Conservation (phyloP, 257 asterid species). For the Lavandula angustifolia region DNA sequence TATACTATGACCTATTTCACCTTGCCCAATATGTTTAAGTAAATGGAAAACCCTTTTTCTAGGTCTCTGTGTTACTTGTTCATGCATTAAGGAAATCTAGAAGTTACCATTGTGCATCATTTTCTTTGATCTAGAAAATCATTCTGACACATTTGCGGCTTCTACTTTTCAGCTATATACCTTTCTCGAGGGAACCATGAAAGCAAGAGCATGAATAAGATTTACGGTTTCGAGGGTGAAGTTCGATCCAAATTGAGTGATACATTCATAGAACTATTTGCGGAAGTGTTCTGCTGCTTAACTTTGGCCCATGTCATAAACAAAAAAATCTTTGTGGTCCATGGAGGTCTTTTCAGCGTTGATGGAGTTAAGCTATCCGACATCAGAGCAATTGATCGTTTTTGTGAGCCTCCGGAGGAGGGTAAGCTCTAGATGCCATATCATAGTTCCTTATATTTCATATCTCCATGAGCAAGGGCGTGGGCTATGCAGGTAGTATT, state of each 20-base stretch:
- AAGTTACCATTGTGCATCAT: constrained; percentile 5
- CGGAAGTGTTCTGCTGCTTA: constrained; percentile 95
- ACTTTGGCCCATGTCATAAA: constrained; percentile 95
- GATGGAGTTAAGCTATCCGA: constrained; percentile 97
- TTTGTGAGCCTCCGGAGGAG: constrained; percentile 99
- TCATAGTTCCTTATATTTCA: constrained; percentile 4
- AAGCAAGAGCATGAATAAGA: constrained; percentile 99
- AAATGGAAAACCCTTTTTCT: background rate
- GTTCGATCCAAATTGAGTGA: constrained; percentile 91
- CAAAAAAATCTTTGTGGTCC: constrained; percentile 81
- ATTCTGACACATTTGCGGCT: constrained; percentile 25
- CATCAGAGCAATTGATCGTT: constrained; percentile 83
- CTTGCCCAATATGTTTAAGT: background rate
- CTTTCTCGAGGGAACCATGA: constrained; percentile 98
- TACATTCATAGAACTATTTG: constrained; percentile 86
- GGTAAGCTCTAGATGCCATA: constrained; percentile 52
- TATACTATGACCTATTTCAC: constrained; percentile 5
- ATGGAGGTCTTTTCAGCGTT: constrained; percentile 97
- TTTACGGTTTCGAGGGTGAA: constrained; percentile 99
- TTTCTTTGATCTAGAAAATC: background rate
- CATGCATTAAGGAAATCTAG: constrained; percentile 16
- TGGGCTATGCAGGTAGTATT: constrained; percentile 23
- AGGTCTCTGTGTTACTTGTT: constrained; percentile 9
- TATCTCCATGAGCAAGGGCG: background rate
- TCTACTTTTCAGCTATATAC: constrained; percentile 70